Evolutionary conservation across 2,329 filamentous ascomycete genomes (phyloP).

Genomic region (Fusarium sp.): DNA sequence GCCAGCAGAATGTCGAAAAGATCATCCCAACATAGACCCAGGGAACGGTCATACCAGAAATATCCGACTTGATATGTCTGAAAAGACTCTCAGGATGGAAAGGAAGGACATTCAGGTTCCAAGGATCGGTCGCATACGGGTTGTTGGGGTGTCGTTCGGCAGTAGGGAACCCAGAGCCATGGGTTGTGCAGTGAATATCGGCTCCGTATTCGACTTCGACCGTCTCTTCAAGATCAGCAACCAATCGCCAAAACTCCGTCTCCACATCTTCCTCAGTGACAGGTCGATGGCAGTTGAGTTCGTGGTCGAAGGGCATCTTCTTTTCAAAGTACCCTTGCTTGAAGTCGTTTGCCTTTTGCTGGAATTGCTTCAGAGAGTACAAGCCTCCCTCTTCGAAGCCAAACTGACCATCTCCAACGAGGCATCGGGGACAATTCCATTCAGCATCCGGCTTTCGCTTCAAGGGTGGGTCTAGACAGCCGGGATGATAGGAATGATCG

Average conservation of each 20-base stretch:
- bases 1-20: conserved; percentile 99
- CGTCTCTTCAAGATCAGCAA: conserved; percentile 92
- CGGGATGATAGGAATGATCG: conserved; percentile 86
- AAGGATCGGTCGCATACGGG: conserved; percentile 87
- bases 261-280: conserved; percentile 97
- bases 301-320: conserved; percentile 88
- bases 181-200: conserved; percentile 97
- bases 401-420: conserved; percentile 96
- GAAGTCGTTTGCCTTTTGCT: conserved; percentile 95
- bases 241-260: conserved; percentile 94
- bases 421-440: conserved; percentile 95
- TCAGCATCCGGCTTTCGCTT: conserved; percentile 83
- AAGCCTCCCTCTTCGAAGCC: conserved; percentile 97
- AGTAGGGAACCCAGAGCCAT: conserved; percentile 96
- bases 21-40: conserved; percentile 99
- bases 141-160: conserved; percentile 91
- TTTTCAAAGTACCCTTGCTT: conserved; percentile 93
- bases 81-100: conserved; percentile 93
- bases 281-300: conserved; percentile 81
- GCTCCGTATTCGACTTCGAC: conserved; percentile 98
- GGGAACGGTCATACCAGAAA: conserved; percentile 98
- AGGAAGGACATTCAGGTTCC: conserved; percentile 95
- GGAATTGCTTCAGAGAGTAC: conserved; percentile 95
- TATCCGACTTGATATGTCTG: conserved; percentile 96
- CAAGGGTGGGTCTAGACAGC: conserved; percentile 88